phyloP scores from a whole-genome alignment of 2,329 filamentous ascomycete genomes.

The Alternaria conjuncta region DNA sequence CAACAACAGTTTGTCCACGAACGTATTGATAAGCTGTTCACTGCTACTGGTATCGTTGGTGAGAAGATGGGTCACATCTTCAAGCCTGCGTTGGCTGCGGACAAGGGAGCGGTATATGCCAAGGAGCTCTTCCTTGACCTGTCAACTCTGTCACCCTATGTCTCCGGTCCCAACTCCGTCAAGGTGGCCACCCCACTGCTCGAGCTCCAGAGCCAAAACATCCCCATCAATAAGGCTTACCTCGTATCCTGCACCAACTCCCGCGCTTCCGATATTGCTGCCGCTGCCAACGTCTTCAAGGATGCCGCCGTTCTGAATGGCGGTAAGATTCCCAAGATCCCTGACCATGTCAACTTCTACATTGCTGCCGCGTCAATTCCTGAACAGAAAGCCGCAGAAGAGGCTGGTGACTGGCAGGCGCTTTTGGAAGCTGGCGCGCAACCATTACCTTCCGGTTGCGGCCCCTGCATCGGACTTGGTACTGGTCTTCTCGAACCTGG shows the following conservation, averaged over 20 bases:
- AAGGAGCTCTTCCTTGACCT: slow-evolving; percentile 84
- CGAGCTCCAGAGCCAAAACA: slow-evolving; percentile 75
- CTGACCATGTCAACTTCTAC: slow-evolving; percentile 81
- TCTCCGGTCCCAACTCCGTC: slow-evolving; percentile 88
- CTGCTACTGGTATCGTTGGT: slow-evolving; percentile 46
- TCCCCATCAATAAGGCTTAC: slow-evolving; percentile 83
- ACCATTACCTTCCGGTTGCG: slow-evolving; percentile 75
- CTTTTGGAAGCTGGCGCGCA: slow-evolving; percentile 81
- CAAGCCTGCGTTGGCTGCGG: slow-evolving; percentile 69
- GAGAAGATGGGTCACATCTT: slow-evolving; percentile 45
- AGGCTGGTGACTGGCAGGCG: slow-evolving; percentile 82
- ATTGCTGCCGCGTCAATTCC: slow-evolving; percentile 82
- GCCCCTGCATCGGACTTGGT: slow-evolving; percentile 85
- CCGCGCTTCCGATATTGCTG: slow-evolving; percentile 78
- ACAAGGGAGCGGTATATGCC: slow-evolving; percentile 79
- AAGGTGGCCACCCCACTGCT: slow-evolving; percentile 81
- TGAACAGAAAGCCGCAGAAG: slow-evolving; percentile 80
- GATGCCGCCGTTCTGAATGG: slow-evolving; percentile 69
- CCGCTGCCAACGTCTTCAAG: slow-evolving; percentile 84
- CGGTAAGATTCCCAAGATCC: slow-evolving; percentile 72
- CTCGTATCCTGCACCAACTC: slow-evolving; percentile 91
- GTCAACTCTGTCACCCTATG: slow-evolving; percentile 80
- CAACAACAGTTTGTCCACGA: slow-evolving; percentile 73
- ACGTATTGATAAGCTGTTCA: slow-evolving; percentile 73
- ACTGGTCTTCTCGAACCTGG: slow-evolving; percentile 79